Base-by-base conservation (phyloP, 352 stramenopile genomes). In the Pythium myriotylum region DNA sequence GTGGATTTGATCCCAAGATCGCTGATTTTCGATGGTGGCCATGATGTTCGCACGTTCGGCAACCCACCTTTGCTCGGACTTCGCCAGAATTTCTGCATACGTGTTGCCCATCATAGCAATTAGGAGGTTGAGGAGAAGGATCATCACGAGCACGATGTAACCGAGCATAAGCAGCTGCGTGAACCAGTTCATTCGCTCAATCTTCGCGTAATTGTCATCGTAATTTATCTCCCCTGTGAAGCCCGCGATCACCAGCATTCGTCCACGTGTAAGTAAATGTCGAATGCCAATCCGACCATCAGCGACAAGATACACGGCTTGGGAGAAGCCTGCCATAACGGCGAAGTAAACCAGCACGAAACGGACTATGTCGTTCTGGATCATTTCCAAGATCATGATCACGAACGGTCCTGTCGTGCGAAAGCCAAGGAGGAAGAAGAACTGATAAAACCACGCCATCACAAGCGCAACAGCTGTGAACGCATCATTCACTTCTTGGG, bases 91-190 rank as follows among this genome's bases (percentile, higher is more conserved):
- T 20, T 81, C 68, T 5, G 68, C 70, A 51, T 89, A 89, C 23
- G 77, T 86, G 62, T 89, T 87, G 12, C 77, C 79, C 79, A 89
- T 89, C 78, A 86, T 88, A 40, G 81, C 78, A 19, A 90, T 87
- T 0, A 88, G 73, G 32, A 88, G 45, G 48, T 87, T 90, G 8
- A 90, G 65, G 29, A 90, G 74, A 35, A 88, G 62, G 22, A 86
- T 86, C 68, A 83, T 78, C 50, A 86, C 77, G 40, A 90, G 69
- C 20, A 90, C 59, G 22, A 90, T 62, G 62, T 90, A 90, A 5
- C 63, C 65, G 27, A 90, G 40, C 59, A 90, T 77, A 40, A 88
- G 64, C 17, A 83, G 32, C 55, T 86, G 65, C 14, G 67, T 83
- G 52, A 86, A 68, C 23, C 48, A 6, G 45, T 77, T 83, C 70